A percentile compares a stretch with the other conserved stretches of the same genome.
phyloP scores from a whole-genome alignment of 257 asterid species.

The Nicotiana sylvestris region DNA sequence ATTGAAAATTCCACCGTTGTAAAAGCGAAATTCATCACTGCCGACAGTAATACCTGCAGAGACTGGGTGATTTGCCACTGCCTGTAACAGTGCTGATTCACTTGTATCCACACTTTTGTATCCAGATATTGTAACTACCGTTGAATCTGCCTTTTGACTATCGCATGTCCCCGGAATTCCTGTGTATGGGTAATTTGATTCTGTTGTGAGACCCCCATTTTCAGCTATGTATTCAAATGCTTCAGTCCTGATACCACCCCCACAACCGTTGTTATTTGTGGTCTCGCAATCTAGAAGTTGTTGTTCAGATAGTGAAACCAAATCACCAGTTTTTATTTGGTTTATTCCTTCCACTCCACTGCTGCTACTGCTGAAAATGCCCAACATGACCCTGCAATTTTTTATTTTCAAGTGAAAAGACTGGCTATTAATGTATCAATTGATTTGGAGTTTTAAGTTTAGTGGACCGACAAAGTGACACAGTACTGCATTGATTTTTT shows the following conservation, averaged over 20 bases:
- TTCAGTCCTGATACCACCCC: slow-evolving; percentile 8
- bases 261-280: slow-evolving; percentile 16
- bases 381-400: slow-evolving; percentile 30
- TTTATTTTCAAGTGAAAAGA: background rate
- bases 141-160: slow-evolving; percentile 1
- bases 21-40: slow-evolving; percentile 16
- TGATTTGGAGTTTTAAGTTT: too few species aligned
- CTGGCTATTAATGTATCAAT: too few species aligned
- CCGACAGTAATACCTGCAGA: background rate
- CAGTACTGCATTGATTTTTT: too few species aligned
- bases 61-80: slow-evolving; percentile 20
- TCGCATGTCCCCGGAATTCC: slow-evolving; percentile 14
- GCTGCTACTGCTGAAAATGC: slow-evolving; percentile 34
- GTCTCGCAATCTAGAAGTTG: slow-evolving; percentile 11
- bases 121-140: slow-evolving; percentile 15
- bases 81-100: slow-evolving; percentile 19
- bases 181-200: slow-evolving; percentile 24
- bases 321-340: slow-evolving; percentile 16
- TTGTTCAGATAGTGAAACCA: slow-evolving; percentile 20
- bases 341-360: slow-evolving; percentile 19
- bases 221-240: slow-evolving; percentile 18
- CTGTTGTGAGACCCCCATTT: slow-evolving; percentile 22
- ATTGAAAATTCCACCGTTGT: slow-evolving; percentile 15
- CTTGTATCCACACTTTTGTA: background rate
- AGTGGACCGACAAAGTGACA: too few species aligned